Evolutionary conservation across 1,284 basidiomycete species (phyloP).

Genomic region (Xanthoconium separans): DNA sequence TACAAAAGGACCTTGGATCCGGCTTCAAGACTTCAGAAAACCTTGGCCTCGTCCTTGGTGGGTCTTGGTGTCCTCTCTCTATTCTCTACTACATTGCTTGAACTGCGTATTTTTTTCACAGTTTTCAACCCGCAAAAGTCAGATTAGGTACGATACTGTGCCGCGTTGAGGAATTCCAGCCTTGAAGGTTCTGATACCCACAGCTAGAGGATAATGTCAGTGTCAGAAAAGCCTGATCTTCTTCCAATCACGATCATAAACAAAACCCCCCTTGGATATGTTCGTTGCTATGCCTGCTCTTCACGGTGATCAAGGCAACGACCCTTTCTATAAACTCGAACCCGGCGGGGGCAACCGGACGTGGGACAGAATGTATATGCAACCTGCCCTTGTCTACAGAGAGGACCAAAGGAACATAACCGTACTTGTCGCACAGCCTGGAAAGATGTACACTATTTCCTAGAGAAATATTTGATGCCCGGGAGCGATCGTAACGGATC

Average conservation of each 20-base stretch:
- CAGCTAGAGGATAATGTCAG: not conserved
- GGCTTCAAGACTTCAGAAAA: not conserved
- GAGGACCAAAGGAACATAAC: too few relatives aligned
- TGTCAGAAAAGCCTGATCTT: too few relatives aligned
- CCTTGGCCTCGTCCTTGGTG: not conserved
- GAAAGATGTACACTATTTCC: too few relatives aligned
- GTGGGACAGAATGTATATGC: not conserved
- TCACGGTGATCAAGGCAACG: not conserved
- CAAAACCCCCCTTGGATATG: not conserved
- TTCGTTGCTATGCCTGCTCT: not conserved
- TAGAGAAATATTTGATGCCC: too few relatives aligned
- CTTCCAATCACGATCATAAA: not conserved
- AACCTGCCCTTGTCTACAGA: too few relatives aligned
- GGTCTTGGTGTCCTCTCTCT: not conserved
- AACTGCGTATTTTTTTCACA: not conserved
- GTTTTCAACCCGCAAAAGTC: not conserved
- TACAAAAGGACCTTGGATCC: not conserved
- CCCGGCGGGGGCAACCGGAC: not conserved
- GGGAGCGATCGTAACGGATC: too few relatives aligned
- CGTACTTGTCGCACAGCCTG: too few relatives aligned
- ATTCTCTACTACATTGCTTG: not conserved
- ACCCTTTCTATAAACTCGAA: not conserved
- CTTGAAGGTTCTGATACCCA: not conserved
- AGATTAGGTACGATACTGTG: not conserved
- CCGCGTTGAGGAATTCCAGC: not conserved